Base-by-base conservation (phyloP, 208 protist species). In the Trypanosoma mega region DNA sequence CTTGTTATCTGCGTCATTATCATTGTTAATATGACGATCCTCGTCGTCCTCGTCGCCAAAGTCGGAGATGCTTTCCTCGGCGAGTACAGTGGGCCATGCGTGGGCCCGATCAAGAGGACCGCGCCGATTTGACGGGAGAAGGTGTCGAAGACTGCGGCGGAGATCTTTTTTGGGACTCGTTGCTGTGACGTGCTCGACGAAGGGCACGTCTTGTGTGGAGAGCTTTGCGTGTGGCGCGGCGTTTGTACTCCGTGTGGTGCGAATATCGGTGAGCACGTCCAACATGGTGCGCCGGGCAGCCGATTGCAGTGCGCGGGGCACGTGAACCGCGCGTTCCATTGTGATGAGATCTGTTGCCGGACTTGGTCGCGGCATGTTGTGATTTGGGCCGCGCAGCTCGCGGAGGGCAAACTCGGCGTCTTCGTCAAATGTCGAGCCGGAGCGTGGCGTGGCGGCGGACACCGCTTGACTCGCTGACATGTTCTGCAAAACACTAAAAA, bases 221-320 rank as follows among this genome's bases (percentile, higher is more conserved):
- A 8, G 26, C 47, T 36, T 11, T n/a, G 26, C 16, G 26, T 44
- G 26, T 53, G 44, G 16, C 46, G 45, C 16, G 3, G 27, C 16
- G 46, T 7, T n/a, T n/a, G n/a, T n/a, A n/a, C n/a, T n/a, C n/a
- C n/a, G n/a, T 14, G 31, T 14, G 52, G 12, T 11, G 11, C 51
- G 30, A 30, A 51, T 1, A n/a, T 63, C 23, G 2, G 50, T 45
- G 27, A 91, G 48, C 21, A 87, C 63, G 51, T 91, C 84, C 33
- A 83, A 69, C 85, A 92, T 88, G n/a, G 85, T 88, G 26, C 85
- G 80, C 3, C 85, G 78, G n/a, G 63, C 74, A 1, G 34, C 34
- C 8, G 34, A 39, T 6, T 12, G 34, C 34, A 92, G 66, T 2
- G 85, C 80, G 11, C 51, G 37, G 1, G 85, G 85, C 1, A 92